phyloP scores from a whole-genome alignment of 139 green algal genomes.

The Microglena sp. region DNA sequence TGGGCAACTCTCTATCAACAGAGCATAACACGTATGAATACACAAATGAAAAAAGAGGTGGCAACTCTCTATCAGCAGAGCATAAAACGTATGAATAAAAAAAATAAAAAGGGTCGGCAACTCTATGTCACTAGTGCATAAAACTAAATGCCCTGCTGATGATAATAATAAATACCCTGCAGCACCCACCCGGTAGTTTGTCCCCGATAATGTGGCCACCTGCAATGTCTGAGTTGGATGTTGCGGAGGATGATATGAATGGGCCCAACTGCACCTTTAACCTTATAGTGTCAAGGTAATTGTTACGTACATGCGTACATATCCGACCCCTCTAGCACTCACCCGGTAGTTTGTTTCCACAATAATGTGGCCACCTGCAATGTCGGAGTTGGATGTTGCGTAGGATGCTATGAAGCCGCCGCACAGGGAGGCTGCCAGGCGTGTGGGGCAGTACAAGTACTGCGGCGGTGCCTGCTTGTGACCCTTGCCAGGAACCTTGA shows the following conservation, averaged over 20 bases:
- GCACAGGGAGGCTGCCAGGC: conserved; percentile 51
- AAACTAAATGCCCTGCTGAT: not conserved
- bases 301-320: not conserved
- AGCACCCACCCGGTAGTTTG: not conserved
- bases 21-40: not conserved
- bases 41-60: not conserved
- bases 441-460: conserved; percentile 52
- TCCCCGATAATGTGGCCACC: not conserved
- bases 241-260: not conserved
- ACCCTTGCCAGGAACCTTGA: not conserved
- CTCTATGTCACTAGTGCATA: no score
- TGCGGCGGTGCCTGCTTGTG: not conserved
- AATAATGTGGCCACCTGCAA: conserved; percentile 50
- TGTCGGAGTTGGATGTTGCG: conserved; percentile 7
- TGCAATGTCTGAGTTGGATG: not conserved
- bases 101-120: no score
- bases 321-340: conserved; percentile 3
- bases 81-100: not conserved
- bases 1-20: not conserved
- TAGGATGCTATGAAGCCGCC: conserved; percentile 14
- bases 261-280: not conserved
- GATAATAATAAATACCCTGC: not conserved
- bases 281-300: not conserved
- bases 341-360: conserved; percentile 83
- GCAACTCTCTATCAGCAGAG: not conserved